A percentile compares a stretch with the other conserved stretches of the same genome.
These are phyloP conservation scores for Xerocomellus intermedius DNA, from an alignment of 768 basidiomycete species.

Conservation along the genomic window DNA sequence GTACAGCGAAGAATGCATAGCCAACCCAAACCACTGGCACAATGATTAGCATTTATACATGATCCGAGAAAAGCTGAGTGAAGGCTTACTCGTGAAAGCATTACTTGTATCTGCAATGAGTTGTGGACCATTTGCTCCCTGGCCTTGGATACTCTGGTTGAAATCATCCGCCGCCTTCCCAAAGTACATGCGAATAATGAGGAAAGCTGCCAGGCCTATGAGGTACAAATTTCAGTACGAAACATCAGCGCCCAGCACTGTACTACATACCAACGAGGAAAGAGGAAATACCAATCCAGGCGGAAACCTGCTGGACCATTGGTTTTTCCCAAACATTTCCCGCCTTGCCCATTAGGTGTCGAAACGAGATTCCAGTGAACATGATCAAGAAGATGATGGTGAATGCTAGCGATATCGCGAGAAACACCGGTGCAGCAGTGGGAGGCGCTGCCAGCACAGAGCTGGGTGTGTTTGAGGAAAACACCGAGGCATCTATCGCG, in stretches of 20 bases:
- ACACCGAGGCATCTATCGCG: conserved; percentile 56
- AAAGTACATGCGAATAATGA: conserved; percentile 78
- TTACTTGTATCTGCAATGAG: conserved; percentile 65
- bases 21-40: conserved; percentile 73
- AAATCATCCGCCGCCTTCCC: conserved; percentile 79
- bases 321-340: conserved; percentile 54
- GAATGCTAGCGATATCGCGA: conserved; percentile 58
- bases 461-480: conserved; percentile 56
- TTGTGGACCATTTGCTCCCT: conserved; percentile 53
- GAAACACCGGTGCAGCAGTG: conserved; percentile 58
- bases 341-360: conserved; percentile 58
- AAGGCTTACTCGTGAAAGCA: conserved; percentile 67
- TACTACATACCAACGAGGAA: conserved; percentile 60
- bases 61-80: background rate
- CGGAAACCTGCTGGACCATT: conserved; percentile 52
- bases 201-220: conserved; percentile 64
- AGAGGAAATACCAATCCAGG: conserved; percentile 77
- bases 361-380: conserved; percentile 65
- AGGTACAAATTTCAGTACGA: background rate
- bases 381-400: conserved; percentile 61
- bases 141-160: conserved; percentile 56
- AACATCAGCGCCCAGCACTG: background rate
- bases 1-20: conserved; percentile 71
- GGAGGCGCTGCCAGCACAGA: conserved; percentile 59
- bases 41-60: background rate